These are phyloP conservation scores for Coccinonectria pachysandricola DNA, from an alignment of 2,329 filamentous ascomycete genomes.

Conservation along the genomic window DNA sequence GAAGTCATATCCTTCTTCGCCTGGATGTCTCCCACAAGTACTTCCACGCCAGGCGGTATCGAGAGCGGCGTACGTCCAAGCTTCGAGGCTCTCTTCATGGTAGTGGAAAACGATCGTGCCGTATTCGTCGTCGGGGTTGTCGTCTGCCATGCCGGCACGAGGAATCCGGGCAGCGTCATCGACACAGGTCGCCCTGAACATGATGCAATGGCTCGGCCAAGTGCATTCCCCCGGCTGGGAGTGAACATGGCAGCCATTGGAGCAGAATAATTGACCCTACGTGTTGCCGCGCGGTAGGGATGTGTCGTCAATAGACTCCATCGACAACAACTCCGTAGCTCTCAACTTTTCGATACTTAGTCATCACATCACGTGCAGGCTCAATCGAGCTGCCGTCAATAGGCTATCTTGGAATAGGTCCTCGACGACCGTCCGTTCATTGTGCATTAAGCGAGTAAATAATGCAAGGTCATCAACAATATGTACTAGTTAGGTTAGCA, in stretches of 20 bases:
- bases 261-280: slow-evolving; percentile 4
- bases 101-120: slow-evolving; percentile 57
- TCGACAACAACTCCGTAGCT: no score
- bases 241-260: slow-evolving; percentile 49
- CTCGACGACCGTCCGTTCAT: no score
- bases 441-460: slow-evolving; percentile 1
- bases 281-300: slow-evolving; percentile 3
- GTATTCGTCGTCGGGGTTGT: slow-evolving; percentile 25
- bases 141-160: slow-evolving; percentile 59
- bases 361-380: slow-evolving; percentile 22
- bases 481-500: no score
- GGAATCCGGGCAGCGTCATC: slow-evolving; percentile 57
- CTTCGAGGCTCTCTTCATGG: slow-evolving; percentile 60
- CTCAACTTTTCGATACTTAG: slow-evolving; percentile 26
- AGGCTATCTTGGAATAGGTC: no score
- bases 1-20: slow-evolving; percentile 44
- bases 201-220: slow-evolving; percentile 41
- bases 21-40: slow-evolving; percentile 56
- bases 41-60: slow-evolving; percentile 72
- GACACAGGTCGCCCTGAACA: slow-evolving; percentile 35
- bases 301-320: slow-evolving; percentile 7
- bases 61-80: slow-evolving; percentile 74
- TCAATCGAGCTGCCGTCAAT: no score
- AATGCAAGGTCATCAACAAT: slow-evolving; percentile 1
- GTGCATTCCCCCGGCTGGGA: slow-evolving; percentile 48